phyloP scores from a whole-genome alignment of 1,284 basidiomycete species.

The Cutaneotrichosporon sp. region DNA sequence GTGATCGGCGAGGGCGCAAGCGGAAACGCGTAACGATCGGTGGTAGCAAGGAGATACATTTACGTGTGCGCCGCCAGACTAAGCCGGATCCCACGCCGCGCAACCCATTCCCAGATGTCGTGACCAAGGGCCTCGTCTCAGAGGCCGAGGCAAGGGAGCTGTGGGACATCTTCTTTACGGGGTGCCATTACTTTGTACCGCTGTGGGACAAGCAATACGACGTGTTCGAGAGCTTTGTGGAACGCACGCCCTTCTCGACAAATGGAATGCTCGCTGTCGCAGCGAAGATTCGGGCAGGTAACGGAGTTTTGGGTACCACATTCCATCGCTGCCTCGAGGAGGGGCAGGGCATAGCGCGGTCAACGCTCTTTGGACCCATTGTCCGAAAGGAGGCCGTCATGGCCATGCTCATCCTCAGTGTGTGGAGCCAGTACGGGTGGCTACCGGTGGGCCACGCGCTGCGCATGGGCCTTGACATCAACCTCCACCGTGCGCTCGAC shows the following conservation, averaged over 20 bases:
- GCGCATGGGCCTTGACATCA: constrained; percentile 90
- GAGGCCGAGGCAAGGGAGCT: constrained; percentile 78
- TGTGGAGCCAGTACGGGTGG: constrained; percentile 94
- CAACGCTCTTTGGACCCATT: constrained; percentile 85
- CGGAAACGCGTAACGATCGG: constrained; percentile 41
- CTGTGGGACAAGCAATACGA: constrained; percentile 87
- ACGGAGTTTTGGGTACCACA: constrained; percentile 73
- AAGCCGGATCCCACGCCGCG: constrained; percentile 80
- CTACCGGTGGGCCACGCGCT: constrained; percentile 81
- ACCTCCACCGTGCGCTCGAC: constrained; percentile 82
- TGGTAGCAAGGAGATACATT: constrained; percentile 30
- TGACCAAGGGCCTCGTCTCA: constrained; percentile 64
- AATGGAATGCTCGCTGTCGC: constrained; percentile 76
- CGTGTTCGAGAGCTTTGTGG: constrained; percentile 82
- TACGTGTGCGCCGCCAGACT: constrained; percentile 79
- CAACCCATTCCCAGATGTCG: constrained; percentile 56
- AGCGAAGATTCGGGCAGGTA: constrained; percentile 84
- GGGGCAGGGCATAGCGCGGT: constrained; percentile 88
- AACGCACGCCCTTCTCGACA: constrained; percentile 82
- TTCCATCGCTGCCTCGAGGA: constrained; percentile 90
- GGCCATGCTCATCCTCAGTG: constrained; percentile 85
- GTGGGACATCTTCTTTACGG: constrained; percentile 90
- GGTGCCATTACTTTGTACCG: constrained; percentile 91
- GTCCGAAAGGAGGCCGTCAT: constrained; percentile 92
- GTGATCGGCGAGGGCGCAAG: constrained; percentile 29